Evolutionary conservation across 2,329 filamentous ascomycete genomes (phyloP).

Genomic region (Leptodontidium sp.): DNA sequence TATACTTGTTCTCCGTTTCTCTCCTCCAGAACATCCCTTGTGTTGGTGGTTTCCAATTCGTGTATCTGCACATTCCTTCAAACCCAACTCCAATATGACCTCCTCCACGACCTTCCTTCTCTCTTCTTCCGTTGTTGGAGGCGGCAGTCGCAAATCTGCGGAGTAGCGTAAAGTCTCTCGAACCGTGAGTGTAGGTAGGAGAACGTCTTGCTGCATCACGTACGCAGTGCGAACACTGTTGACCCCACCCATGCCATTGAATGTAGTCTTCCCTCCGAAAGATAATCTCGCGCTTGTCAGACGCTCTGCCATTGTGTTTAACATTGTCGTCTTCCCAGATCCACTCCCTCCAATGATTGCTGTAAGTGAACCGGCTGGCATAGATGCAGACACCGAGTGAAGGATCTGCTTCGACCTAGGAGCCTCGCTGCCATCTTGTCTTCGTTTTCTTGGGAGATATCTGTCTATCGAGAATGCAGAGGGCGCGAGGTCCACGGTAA

Average conservation of each 20-base stretch:
- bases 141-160: slow-evolving; percentile 73
- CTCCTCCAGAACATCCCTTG: slow-evolving; percentile 80
- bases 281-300: slow-evolving; percentile 62
- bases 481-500: slow-evolving; percentile 66
- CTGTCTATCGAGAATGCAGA: slow-evolving; percentile 55
- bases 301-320: slow-evolving; percentile 76
- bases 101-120: slow-evolving; percentile 73
- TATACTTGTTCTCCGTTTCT: slow-evolving; percentile 79
- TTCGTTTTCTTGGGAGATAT: slow-evolving; percentile 46
- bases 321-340: slow-evolving; percentile 74
- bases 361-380: slow-evolving; percentile 72
- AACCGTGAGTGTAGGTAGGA: slow-evolving; percentile 77
- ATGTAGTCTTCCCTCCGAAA: slow-evolving; percentile 63
- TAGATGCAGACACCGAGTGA: slow-evolving; percentile 67
- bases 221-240: slow-evolving; percentile 69
- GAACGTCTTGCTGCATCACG: slow-evolving; percentile 79
- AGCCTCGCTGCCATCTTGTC: slow-evolving; percentile 46
- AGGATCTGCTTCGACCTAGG: slow-evolving; percentile 61
- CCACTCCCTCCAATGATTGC: slow-evolving; percentile 80
- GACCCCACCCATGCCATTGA: slow-evolving; percentile 66
- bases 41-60: slow-evolving; percentile 75
- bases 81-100: slow-evolving; percentile 76
- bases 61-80: slow-evolving; percentile 81
- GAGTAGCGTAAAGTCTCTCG: slow-evolving; percentile 78
- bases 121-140: slow-evolving; percentile 66